Evolutionary conservation across 768 basidiomycete genomes (phyloP), one percentile per base, ranked within the genome.

Genomic region (Clathrus columnatus): DNA sequence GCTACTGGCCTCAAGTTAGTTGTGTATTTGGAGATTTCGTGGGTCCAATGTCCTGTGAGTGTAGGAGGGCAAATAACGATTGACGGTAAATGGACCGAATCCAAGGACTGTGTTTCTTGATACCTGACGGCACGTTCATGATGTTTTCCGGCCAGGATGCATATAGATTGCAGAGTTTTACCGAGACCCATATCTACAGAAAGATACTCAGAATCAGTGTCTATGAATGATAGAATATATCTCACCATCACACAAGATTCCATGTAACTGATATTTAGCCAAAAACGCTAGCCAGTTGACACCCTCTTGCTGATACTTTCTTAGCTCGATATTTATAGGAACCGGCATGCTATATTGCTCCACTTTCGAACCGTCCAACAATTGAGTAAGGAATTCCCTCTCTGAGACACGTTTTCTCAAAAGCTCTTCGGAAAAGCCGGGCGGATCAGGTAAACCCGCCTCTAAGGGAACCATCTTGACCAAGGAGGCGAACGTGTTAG

Each of bases 391-490:
- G 72, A 99, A 98, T 61, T 88, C 83, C 32, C 96, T 81, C 67
- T 99, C 95, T 1, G 79, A 77, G 50, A 92, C 84, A 23, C 94
- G 82, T 54, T 87, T 87, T 62, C 84, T 85, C 23, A 98, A 72
- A 7, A 98, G 74, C 51, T 93, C 92, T 28, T 82, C 80, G 0
- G 96, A 83, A 72, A 99, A 97, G 23, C 87, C 90, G 3, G 85
- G 85, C 26, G 96, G 95, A 65, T 97, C 93, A 11, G 96, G 96
- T n/a, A 98, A 73, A 55, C 95, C 96, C 62, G 91, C 91, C 80
- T 98, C 96, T 0, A 99, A 76, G 5, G 96, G 96, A 11, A 98
- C 91, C 87, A 99, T 95, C 74, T 98, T 97, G 59, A 99, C 91
- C 17, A 99, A 72, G 0, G 91, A 88, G 0, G 96, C 96, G 64